Evolutionary conservation across 2,329 filamentous ascomycete species (phyloP).

Genomic region (Hortaea werneckii): DNA sequence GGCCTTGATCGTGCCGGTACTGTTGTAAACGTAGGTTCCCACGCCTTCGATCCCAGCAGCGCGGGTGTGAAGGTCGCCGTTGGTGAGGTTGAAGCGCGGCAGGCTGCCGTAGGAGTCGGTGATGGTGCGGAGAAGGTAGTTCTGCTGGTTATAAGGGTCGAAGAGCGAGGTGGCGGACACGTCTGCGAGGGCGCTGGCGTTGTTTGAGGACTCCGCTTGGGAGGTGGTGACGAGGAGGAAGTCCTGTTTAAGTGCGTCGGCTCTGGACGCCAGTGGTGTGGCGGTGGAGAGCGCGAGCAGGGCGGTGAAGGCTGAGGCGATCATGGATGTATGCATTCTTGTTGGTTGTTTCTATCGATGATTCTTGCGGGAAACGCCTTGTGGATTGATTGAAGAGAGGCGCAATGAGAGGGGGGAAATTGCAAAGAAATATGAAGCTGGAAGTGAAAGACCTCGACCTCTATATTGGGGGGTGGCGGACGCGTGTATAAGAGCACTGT

Average conservation of each 20-base stretch:
- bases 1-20: conserved; percentile 16
- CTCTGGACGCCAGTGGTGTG: conserved; percentile 5
- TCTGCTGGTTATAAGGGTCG: conserved; percentile 25
- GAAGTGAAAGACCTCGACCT: no score
- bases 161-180: conserved; percentile 32
- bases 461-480: no score
- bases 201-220: conserved; percentile 15
- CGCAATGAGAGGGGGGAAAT: no score
- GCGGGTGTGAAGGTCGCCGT: conserved; percentile 25
- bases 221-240: conserved; percentile 34
- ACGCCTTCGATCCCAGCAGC: conserved; percentile 20
- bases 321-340: neutral
- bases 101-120: conserved; percentile 29
- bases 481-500: no score
- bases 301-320: neutral
- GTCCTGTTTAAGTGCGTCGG: conserved; percentile 5
- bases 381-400: no score
- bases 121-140: conserved; percentile 29
- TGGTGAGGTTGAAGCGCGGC: conserved; percentile 28
- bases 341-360: neutral
- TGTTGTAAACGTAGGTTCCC: conserved; percentile 23
- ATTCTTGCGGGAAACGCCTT: no score
- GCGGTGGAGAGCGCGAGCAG: conserved; percentile 4
- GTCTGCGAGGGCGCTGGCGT: conserved; percentile 24
- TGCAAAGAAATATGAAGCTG: no score